These are phyloP conservation scores for Bruguiera parviflora DNA, from an alignment of 345 rosid species.

Conservation along the genomic window DNA sequence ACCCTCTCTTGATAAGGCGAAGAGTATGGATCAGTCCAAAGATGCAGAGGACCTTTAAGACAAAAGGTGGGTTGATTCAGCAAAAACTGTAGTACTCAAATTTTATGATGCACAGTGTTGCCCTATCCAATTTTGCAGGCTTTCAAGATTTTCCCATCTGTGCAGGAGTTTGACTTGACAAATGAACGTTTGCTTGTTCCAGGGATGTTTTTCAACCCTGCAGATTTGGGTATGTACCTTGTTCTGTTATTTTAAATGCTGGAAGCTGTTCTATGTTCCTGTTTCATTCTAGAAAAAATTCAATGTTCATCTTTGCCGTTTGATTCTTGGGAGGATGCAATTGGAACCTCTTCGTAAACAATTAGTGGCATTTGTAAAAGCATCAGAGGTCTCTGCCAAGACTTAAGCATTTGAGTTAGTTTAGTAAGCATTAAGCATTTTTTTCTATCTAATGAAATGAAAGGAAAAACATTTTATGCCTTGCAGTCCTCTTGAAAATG, in stretches of 20 bases:
- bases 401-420: too few relatives aligned
- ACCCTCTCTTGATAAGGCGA: constrained; percentile 19
- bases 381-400: too few relatives aligned
- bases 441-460: too few relatives aligned
- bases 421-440: too few relatives aligned
- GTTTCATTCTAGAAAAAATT: background rate
- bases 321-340: background rate
- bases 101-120: constrained; percentile 14
- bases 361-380: too few relatives aligned
- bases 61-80: too few relatives aligned
- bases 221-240: constrained; percentile 63
- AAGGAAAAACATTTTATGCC: too few relatives aligned
- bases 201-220: constrained; percentile 86
- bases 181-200: constrained; percentile 94
- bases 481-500: too few relatives aligned
- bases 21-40: constrained; percentile 29
- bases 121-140: background rate
- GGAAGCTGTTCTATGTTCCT: background rate
- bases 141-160: constrained; percentile 12
- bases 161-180: constrained; percentile 91
- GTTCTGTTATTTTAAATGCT: background rate
- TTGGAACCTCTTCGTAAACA: background rate
- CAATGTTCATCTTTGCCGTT: background rate
- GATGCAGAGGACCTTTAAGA: constrained; percentile 31
- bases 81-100: constrained; percentile 39